phyloP scores from a whole-genome alignment of 768 basidiomycete genomes.

The Gymnopilus junonius region DNA sequence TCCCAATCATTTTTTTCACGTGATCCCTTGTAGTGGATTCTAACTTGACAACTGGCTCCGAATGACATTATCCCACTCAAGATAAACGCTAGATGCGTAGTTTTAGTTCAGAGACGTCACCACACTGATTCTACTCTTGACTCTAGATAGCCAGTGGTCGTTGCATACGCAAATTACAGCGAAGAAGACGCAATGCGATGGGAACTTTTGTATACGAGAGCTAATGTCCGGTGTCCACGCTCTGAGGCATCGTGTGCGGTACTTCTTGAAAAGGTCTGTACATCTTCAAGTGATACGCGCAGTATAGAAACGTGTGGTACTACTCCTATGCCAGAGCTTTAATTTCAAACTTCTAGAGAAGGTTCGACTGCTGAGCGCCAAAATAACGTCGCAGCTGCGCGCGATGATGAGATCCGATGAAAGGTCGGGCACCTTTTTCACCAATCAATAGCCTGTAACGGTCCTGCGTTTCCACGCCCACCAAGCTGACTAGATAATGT shows the following conservation, averaged over 20 bases:
- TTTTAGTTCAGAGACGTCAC: slow-evolving; percentile 7
- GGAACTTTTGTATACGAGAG: slow-evolving; percentile 3
- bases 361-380: neutral
- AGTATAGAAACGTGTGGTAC: neutral
- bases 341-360: neutral
- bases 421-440: neutral
- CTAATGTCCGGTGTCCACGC: slow-evolving; percentile 5
- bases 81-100: neutral
- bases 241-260: neutral
- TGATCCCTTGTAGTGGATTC: slow-evolving; percentile 1
- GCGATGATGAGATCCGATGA: neutral
- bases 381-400: neutral
- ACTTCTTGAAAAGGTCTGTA: neutral
- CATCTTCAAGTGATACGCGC: slow-evolving; percentile 10
- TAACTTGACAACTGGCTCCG: slow-evolving; percentile 13
- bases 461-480: slow-evolving; percentile 5
- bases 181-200: neutral
- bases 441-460: neutral
- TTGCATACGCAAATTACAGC: neutral
- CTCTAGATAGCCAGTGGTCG: neutral
- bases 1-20: slow-evolving; percentile 6
- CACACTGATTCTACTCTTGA: neutral
- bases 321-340: neutral
- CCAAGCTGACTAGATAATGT: neutral
- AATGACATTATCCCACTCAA: slow-evolving; percentile 7